Evolutionary conservation across 1,139 yeast genomes (phyloP), one percentile per base, ranked within the genome.

Genomic region (Scheffersomyces lignicola): DNA sequence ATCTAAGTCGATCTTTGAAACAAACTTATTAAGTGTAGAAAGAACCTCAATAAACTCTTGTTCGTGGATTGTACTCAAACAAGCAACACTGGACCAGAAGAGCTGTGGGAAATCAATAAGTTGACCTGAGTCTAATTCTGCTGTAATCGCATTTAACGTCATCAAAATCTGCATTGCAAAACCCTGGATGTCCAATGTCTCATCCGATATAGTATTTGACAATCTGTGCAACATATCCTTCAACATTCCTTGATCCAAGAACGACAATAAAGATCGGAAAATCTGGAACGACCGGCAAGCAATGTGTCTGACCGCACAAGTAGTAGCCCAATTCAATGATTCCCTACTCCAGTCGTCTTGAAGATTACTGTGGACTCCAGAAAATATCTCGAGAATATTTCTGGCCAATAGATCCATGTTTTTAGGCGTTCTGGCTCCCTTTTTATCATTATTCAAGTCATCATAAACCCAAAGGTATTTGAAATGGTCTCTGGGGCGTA

Each of bases 261-360:
- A 80, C 10, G 86, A 76, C 11, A 89, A 63, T 35, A 92, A 61
- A 4, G 95, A 86, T 33, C 99, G 69, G 61, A 90, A 92, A 0
- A 89, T 74, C 56, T 94, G 98, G 58, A 94, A 92, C 0, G 97
- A 89, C 21, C 98, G 76, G 49, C 98, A 92, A 0, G 99, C 98
- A 51, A 92, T 78, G 56, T 94, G 99, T 50, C 97, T 75, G 0
- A 92, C 98, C 2, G 97, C 95, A 64, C 98, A 92, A 1, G 96
- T 82, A 0, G 98, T 92, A 0, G 98, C 97, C 98, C 98, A 94
- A 24, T 74, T 73, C 31, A 94, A 67, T 0, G 97, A 87, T 2
- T 79, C 80, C 32, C 83, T 66, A 34, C 95, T 83, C 98, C 98
- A 88, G 36, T 82, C 83, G 33, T 76, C 76, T 49, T 83, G 94